A percentile compares a stretch with the other conserved stretches of the same genome.
Conservation (phyloP, 2,329 filamentous ascomycete genomes). For the Rhinocladiella mackenziei region DNA sequence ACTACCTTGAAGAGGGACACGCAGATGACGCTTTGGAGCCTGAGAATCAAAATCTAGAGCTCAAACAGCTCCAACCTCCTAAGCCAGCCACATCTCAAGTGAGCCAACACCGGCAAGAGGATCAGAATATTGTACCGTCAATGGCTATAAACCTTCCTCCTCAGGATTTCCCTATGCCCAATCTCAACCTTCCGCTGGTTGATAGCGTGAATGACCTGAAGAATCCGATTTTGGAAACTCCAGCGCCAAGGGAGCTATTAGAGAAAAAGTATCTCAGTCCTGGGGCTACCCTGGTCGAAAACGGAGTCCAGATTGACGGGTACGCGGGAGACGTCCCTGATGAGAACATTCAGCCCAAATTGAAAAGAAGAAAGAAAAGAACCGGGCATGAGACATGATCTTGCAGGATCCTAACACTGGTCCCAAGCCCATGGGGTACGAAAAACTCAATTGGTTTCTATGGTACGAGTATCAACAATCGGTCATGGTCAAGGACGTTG, state of each 20-base stretch:
- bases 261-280: neutral
- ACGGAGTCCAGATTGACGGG: constrained; percentile 11
- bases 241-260: neutral
- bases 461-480: constrained; percentile 76
- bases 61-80: neutral
- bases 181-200: neutral
- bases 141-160: constrained; percentile 13
- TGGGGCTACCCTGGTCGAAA: constrained; percentile 9
- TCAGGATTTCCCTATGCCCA: neutral
- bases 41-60: neutral
- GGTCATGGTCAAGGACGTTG: constrained; percentile 13
- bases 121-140: constrained; percentile 29
- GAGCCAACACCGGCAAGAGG: constrained; percentile 28
- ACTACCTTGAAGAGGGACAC: constrained; percentile 42
- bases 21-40: constrained; percentile 1
- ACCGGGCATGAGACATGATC: constrained; percentile 77
- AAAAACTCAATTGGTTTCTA: constrained; percentile 78
- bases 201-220: constrained; percentile 7
- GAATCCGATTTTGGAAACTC: constrained; percentile 15
- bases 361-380: constrained; percentile 57
- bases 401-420: constrained; percentile 68
- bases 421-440: constrained; percentile 67
- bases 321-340: constrained; percentile 27
- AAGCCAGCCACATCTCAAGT: constrained; percentile 8
- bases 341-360: constrained; percentile 32